A percentile compares a stretch with the other conserved stretches of the same genome.
These are phyloP conservation scores for Pulveroboletus ridleyi DNA, from an alignment of 1,284 basidiomycete genomes.

Conservation along the genomic window DNA sequence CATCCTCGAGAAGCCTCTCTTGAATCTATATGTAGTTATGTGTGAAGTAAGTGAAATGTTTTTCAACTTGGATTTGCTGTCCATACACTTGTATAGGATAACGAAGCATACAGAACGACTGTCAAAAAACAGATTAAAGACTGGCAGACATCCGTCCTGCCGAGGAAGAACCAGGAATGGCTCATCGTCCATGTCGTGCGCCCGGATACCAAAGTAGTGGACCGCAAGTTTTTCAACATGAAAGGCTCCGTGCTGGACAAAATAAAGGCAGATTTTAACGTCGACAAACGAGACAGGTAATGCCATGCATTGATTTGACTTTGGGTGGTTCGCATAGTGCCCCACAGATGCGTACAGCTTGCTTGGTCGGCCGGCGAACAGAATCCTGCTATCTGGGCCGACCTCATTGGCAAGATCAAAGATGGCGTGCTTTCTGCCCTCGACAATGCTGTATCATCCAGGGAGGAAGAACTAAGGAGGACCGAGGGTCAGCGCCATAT, in stretches of 20 bases:
- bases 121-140: slow-evolving; percentile 90
- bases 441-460: slow-evolving; percentile 76
- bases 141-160: slow-evolving; percentile 78
- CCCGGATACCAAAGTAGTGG: slow-evolving; percentile 64
- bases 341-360: slow-evolving; percentile 79
- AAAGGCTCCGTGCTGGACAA: slow-evolving; percentile 91
- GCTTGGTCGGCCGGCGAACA: slow-evolving; percentile 71
- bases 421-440: slow-evolving; percentile 87
- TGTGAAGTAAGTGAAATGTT: slow-evolving; percentile 74
- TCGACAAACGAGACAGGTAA: slow-evolving; percentile 88
- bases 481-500: slow-evolving; percentile 88
- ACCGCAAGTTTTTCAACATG: slow-evolving; percentile 79
- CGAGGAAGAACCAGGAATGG: slow-evolving; percentile 89
- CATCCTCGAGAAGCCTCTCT: slow-evolving; percentile 84
- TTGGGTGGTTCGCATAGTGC: slow-evolving; percentile 26
- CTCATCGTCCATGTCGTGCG: slow-evolving; percentile 86
- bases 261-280: slow-evolving; percentile 92
- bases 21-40: slow-evolving; percentile 86
- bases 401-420: slow-evolving; percentile 89
- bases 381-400: slow-evolving; percentile 89
- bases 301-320: slow-evolving; percentile 28
- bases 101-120: slow-evolving; percentile 80
- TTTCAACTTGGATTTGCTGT: slow-evolving; percentile 3
- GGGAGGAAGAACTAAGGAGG: slow-evolving; percentile 88
- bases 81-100: slow-evolving; percentile 62